These are phyloP conservation scores for Crithidia bombi DNA, from an alignment of 208 protist genomes.

Conservation along the genomic window DNA sequence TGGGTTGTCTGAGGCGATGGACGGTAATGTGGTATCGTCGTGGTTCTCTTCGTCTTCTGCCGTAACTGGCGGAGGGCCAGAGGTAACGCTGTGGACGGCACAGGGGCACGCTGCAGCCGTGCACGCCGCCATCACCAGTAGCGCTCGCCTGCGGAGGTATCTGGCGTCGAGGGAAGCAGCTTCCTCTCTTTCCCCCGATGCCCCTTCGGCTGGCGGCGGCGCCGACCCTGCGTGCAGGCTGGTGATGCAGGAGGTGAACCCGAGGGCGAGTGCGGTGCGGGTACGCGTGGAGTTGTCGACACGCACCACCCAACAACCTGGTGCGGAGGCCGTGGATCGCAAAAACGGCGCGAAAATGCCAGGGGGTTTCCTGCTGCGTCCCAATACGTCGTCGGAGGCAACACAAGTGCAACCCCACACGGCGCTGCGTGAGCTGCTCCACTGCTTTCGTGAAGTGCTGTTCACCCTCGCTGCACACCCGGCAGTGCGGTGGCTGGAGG, in stretches of 20 bases:
- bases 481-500: constrained; percentile 79
- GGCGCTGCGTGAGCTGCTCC: not conserved
- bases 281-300: constrained; percentile 1
- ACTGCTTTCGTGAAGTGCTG: constrained; percentile 22
- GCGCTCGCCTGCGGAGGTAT: constrained; percentile 13
- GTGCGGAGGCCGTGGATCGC: too few species aligned
- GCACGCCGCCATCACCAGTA: not conserved
- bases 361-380: not conserved
- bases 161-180: not conserved
- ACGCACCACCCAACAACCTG: too few species aligned
- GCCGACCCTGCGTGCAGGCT: not conserved
- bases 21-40: not conserved
- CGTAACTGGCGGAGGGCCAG: too few species aligned
- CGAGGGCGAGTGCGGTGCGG: constrained; percentile 6
- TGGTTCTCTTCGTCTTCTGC: not conserved
- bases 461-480: constrained; percentile 45
- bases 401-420: too few species aligned
- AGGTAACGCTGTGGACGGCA: constrained; percentile 45
- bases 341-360: not conserved
- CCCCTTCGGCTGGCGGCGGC: not conserved
- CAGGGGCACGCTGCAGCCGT: constrained; percentile 10
- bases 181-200: not conserved
- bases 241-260: not conserved
- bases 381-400: too few species aligned
- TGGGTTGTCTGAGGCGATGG: not conserved